These are phyloP conservation scores for Kwoniella europaea DNA, from an alignment of 768 basidiomycete species.

Conservation along the genomic window DNA sequence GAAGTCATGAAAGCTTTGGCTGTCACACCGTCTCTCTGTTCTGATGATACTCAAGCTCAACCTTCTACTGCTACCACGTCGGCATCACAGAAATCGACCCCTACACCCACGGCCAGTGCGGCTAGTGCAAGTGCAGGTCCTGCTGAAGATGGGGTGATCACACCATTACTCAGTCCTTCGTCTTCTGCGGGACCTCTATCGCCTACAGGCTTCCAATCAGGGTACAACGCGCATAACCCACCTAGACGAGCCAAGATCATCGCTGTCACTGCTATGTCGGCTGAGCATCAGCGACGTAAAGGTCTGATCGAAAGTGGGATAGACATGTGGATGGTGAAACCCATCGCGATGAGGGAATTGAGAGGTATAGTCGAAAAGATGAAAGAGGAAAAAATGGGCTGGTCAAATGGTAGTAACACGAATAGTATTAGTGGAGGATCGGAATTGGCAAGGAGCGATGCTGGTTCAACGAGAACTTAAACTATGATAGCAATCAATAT, in stretches of 20 bases:
- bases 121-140: background rate
- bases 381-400: conserved; percentile 25
- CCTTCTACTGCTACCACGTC: background rate
- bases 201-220: conserved; percentile 5
- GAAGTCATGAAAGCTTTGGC: conserved; percentile 17
- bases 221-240: background rate
- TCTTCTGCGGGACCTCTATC: conserved; percentile 11
- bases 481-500: too few relatives aligned
- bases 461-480: background rate
- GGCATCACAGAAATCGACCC: background rate
- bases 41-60: background rate
- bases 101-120: background rate
- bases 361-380: conserved; percentile 22
- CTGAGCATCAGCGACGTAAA: conserved; percentile 36
- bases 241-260: conserved; percentile 37
- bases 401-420: background rate
- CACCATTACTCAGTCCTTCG: background rate
- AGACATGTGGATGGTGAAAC: conserved; percentile 41
- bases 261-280: conserved; percentile 53
- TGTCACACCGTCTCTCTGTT: background rate
- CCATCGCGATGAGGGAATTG: conserved; percentile 29
- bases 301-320: conserved; percentile 50
- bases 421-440: conserved; percentile 3
- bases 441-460: conserved; percentile 5
- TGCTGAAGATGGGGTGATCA: background rate